A percentile compares a stretch with the other conserved stretches of the same genome.
Conservation (phyloP, 805 yeast genomes). For the Danielozyma ontarioensis region DNA sequence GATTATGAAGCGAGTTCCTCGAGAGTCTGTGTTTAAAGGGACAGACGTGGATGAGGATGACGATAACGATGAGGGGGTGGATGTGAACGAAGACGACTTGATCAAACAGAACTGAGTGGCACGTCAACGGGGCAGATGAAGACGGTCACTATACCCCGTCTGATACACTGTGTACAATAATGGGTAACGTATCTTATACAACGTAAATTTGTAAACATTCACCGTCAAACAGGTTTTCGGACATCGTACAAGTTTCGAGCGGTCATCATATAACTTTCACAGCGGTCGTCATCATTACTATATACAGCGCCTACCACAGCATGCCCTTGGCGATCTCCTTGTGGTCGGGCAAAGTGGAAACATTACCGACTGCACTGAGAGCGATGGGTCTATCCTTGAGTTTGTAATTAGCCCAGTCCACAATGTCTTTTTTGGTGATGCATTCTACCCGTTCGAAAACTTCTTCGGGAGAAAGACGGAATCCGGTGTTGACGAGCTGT, state of each 20-base stretch:
- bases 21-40: conserved; percentile 49
- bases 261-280: no score
- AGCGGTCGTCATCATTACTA: not conserved
- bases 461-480: conserved; percentile 65
- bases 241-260: not conserved
- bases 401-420: conserved; percentile 83
- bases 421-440: conserved; percentile 74
- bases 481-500: conserved; percentile 92
- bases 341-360: conserved; percentile 65
- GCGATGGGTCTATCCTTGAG: conserved; percentile 76
- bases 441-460: conserved; percentile 70
- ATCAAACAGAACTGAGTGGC: no score
- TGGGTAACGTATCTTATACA: no score
- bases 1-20: conserved; percentile 73
- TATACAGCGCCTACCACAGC: conserved; percentile 12
- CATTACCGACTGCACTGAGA: conserved; percentile 87
- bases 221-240: no score
- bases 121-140: no score
- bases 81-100: conserved; percentile 4
- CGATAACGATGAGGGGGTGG: conserved; percentile 24
- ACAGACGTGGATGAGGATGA: conserved; percentile 30
- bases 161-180: no score
- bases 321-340: conserved; percentile 44
- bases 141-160: no score
- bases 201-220: no score